Conservation (phyloP, 345 rosid genomes). For the Ailanthus altissimus region DNA sequence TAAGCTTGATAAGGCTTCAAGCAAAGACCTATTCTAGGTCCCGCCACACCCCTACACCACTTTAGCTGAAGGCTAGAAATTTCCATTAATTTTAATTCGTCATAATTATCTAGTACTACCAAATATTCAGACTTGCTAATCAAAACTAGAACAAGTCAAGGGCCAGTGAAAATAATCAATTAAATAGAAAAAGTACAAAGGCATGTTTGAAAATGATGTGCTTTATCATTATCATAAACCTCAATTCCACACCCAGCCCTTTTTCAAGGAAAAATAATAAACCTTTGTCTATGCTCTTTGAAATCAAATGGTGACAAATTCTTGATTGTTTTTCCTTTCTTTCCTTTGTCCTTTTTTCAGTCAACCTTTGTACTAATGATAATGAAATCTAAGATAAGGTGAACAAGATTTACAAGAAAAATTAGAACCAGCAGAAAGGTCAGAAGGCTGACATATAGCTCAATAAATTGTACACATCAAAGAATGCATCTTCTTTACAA, state of each 20-base stretch:
- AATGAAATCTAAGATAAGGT: not conserved
- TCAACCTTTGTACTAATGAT: not conserved
- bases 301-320: not conserved
- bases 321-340: not conserved
- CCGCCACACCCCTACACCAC: not conserved
- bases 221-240: not conserved
- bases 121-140: not conserved
- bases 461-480: not conserved
- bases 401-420: not conserved
- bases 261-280: not conserved
- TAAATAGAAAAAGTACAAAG: not conserved
- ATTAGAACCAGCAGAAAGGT: not conserved
- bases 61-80: not conserved
- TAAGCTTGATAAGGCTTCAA: not conserved
- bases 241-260: too few relatives aligned
- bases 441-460: not conserved
- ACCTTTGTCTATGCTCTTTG: not conserved
- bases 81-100: not conserved
- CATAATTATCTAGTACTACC: not conserved
- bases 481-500: not conserved
- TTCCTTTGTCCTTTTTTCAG: not conserved
- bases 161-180: not conserved
- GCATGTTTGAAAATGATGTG: not conserved
- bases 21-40: not conserved
- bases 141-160: not conserved